Evolutionary conservation across 768 basidiomycete species (phyloP).

Genomic region (Coprinopsis sp.): DNA sequence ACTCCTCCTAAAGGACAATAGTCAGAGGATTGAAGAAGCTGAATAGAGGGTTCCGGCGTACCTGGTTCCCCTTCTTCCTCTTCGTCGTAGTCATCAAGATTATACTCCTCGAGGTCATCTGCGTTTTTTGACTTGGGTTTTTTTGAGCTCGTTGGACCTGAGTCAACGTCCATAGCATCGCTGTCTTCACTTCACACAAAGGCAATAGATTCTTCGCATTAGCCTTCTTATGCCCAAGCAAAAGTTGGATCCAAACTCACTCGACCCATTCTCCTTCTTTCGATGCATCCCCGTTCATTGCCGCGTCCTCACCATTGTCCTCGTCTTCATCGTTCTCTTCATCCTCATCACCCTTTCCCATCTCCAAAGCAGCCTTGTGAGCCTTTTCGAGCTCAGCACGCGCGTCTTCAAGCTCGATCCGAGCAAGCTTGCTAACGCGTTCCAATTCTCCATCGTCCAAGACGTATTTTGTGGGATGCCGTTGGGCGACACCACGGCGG

Average conservation of each 20-base stretch:
- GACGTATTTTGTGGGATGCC: slow-evolving; percentile 80
- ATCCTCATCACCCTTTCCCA: slow-evolving; percentile 9
- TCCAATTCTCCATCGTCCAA: slow-evolving; percentile 88
- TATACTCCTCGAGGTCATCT: slow-evolving; percentile 81
- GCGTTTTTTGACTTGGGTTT: slow-evolving; percentile 20
- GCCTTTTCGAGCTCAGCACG: slow-evolving; percentile 25
- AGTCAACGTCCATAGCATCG: slow-evolving; percentile 11
- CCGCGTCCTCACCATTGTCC: neutral
- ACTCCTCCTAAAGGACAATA: slow-evolving; percentile 55
- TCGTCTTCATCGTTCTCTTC: slow-evolving; percentile 4
- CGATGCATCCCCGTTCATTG: slow-evolving; percentile 1
- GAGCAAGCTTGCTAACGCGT: slow-evolving; percentile 82
- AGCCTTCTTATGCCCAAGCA: neutral
- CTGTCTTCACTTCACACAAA: slow-evolving; percentile 8
- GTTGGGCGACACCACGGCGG: slow-evolving; percentile 67
- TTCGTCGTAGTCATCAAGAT: slow-evolving; percentile 89
- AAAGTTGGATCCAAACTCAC: slow-evolving; percentile 2
- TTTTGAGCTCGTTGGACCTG: slow-evolving; percentile 1
- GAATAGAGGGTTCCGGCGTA: slow-evolving; percentile 21
- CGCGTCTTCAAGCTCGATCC: slow-evolving; percentile 88
- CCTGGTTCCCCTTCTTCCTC: slow-evolving; percentile 43
- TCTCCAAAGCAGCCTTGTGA: slow-evolving; percentile 7
- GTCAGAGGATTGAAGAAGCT: slow-evolving; percentile 2
- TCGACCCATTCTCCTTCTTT: slow-evolving; percentile 8
- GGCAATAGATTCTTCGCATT: slow-evolving; percentile 2